Evolutionary conservation across 2,329 filamentous ascomycete species (phyloP).

Genomic region (Phialophora chinensis): DNA sequence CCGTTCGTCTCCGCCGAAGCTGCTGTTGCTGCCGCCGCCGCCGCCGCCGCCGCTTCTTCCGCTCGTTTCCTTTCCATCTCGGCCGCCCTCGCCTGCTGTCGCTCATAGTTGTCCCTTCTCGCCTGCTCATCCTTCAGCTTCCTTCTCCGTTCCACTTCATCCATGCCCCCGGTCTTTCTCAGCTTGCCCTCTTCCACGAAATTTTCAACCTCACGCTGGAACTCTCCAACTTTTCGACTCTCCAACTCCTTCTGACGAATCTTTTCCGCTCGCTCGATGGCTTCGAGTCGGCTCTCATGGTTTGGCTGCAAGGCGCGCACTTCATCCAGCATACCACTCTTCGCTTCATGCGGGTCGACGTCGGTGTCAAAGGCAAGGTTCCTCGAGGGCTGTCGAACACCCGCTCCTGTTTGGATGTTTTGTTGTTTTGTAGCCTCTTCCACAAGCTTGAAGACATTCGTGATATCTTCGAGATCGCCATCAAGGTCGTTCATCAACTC

Average conservation of each 20-base stretch:
- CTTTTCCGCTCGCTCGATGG: conserved; percentile 96
- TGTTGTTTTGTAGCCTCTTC: conserved; percentile 99
- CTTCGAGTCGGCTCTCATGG: conserved; percentile 89
- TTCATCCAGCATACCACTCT: conserved; percentile 89
- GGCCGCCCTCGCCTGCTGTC: conserved; percentile 57
- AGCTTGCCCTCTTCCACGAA: conserved; percentile 91
- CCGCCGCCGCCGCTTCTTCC: conserved; percentile 27
- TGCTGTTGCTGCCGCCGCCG: conserved; percentile 24
- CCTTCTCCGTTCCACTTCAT: conserved; percentile 86
- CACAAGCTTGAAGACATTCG: conserved; percentile 90
- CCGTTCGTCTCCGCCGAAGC: conserved; percentile 25
- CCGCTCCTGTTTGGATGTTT: conserved; percentile 67
- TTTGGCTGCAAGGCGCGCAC: conserved; percentile 93
- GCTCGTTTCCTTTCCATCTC: conserved; percentile 53
- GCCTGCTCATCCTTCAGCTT: conserved; percentile 86
- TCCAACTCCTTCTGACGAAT: conserved; percentile 86
- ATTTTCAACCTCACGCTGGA: conserved; percentile 80
- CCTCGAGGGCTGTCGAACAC: conserved; percentile 50
- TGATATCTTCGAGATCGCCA: conserved; percentile 93
- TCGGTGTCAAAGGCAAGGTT: conserved; percentile 56
- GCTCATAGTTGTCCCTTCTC: conserved; percentile 72
- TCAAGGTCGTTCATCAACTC: conserved; percentile 90
- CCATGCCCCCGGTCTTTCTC: conserved; percentile 94
- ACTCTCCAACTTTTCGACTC: conserved; percentile 72
- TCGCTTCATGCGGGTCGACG: conserved; percentile 77